Conservation (phyloP, 306 rosid genomes). For the Acmispon strigosus region DNA sequence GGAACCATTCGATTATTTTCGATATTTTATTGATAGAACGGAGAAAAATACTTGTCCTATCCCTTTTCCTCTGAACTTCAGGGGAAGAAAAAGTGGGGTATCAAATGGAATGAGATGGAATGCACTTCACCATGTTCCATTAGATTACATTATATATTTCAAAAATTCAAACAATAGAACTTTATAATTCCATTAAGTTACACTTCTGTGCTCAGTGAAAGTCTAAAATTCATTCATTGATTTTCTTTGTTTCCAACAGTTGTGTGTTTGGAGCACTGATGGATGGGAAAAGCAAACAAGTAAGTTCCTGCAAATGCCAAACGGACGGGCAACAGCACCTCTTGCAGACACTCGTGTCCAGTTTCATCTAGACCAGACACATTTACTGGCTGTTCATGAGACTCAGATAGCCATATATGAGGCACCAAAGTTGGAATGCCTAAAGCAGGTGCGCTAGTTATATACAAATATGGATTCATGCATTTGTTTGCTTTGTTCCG, state of each 20-base stretch:
- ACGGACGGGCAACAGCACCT: slow-evolving; percentile 66
- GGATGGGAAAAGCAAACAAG: slow-evolving; percentile 90
- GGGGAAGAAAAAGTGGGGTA: too few relatives aligned
- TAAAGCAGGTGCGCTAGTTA: slow-evolving; percentile 62
- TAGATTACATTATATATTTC: too few relatives aligned
- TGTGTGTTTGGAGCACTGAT: slow-evolving; percentile 95
- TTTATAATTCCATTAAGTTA: too few relatives aligned
- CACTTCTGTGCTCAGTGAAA: too few relatives aligned
- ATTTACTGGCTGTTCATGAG: slow-evolving; percentile 87
- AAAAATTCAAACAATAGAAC: too few relatives aligned
- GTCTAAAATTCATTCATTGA: not conserved
- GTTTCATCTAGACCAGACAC: slow-evolving; percentile 88
- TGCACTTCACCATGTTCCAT: too few relatives aligned
- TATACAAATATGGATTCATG: not conserved
- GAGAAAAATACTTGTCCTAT: too few relatives aligned
- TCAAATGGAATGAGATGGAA: too few relatives aligned
- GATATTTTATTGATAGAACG: too few relatives aligned
- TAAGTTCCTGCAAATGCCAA: slow-evolving; percentile 67
- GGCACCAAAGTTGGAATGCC: slow-evolving; percentile 88
- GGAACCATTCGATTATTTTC: too few relatives aligned
- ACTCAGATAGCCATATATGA: slow-evolving; percentile 90
- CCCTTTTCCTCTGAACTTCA: too few relatives aligned
- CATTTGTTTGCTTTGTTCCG: slow-evolving; percentile 8
- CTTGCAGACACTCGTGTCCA: slow-evolving; percentile 89
- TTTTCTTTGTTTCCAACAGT: slow-evolving; percentile 43